phyloP scores from a whole-genome alignment of 2,329 filamentous ascomycete genomes.

The Aspergillus ochraceus region DNA sequence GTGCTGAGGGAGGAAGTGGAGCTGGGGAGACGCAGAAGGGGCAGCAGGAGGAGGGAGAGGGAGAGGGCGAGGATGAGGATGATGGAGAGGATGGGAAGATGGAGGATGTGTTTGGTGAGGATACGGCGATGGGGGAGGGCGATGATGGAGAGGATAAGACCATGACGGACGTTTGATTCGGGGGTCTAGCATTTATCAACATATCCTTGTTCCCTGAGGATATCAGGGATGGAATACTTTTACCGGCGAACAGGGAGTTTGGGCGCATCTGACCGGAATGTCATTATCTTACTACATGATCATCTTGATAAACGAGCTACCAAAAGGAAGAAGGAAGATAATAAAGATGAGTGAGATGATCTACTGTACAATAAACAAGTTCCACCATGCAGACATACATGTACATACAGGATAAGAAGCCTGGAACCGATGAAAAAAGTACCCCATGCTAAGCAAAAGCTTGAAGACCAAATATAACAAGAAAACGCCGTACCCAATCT shows the following conservation, averaged over 20 bases:
- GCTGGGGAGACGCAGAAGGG: conserved; percentile 28
- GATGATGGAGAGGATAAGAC: conserved; percentile 39
- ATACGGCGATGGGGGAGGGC: conserved; percentile 39
- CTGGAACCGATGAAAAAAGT: not conserved
- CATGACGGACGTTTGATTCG: conserved; percentile 42
- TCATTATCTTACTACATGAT: not conserved
- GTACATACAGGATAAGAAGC: not conserved
- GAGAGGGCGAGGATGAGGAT: conserved; percentile 38
- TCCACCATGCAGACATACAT: conserved; percentile 5
- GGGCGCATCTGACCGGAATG: not conserved
- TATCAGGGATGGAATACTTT: not conserved
- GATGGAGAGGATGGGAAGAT: conserved; percentile 47
- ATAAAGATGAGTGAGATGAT: not conserved
- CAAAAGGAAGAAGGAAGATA: not conserved
- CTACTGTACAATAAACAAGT: conserved; percentile 12
- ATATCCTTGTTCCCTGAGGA: not conserved
- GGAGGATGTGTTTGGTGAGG: conserved; percentile 50
- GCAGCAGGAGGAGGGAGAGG: conserved; percentile 29
- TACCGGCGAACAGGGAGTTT: conserved; percentile 1
- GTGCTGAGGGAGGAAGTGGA: conserved; percentile 29
- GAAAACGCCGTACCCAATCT: not conserved
- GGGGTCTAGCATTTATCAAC: not conserved
- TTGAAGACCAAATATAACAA: not conserved
- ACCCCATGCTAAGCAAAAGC: not conserved
- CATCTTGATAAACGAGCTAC: not conserved